Base-by-base conservation (phyloP, 805 yeast genomes). In the Myxozyma mucilagina region DNA sequence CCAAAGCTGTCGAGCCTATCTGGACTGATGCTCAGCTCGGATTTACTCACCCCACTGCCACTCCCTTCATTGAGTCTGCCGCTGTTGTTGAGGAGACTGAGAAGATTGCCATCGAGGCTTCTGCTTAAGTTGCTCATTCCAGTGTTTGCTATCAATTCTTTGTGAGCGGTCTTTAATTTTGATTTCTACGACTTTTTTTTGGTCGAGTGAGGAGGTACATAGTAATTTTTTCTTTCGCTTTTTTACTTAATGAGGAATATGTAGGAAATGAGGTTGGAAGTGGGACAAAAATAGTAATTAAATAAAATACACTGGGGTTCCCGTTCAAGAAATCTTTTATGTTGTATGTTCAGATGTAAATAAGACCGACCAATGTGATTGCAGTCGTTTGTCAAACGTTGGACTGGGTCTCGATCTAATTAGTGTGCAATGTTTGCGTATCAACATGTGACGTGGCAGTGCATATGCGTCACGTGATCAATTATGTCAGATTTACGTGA, bases 11-110 rank as follows among this genome's bases (percentile, higher is more conserved):
- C 56, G 77, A 82, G 65, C 92, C 90, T 69, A 78, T 93, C 68
- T 94, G 99, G 99, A 90, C 97, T 53, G 88, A 87, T 59, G 83
- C 82, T 61, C 96, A 90, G 74, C 81, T 93, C n/a, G 61, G 64
- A 18, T 48, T 47, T 18, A 31, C 36, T n/a, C 53, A 50, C n/a
- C 32, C 41, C 9, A 47, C 58, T 36, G n/a, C 61, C 6, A 20
- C 41, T 20, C 29, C 42, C 32, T 58, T 35, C 9, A 34, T 52
- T 13, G 47, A 43, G 31, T 53, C 20, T 6, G 35, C 51, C 31
- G 31, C 24, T 16, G 18, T 51, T 6, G n/a, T 50, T 29, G 59
- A 56, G 38, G 43, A 51, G 47, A 29, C 59, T 29, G 53, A 58
- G 50, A 58, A 32, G 13, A 44, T 54, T 44, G 57, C 66, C 24